Conservation (phyloP, 306 rosid genomes). For the Benincasa hispida region DNA sequence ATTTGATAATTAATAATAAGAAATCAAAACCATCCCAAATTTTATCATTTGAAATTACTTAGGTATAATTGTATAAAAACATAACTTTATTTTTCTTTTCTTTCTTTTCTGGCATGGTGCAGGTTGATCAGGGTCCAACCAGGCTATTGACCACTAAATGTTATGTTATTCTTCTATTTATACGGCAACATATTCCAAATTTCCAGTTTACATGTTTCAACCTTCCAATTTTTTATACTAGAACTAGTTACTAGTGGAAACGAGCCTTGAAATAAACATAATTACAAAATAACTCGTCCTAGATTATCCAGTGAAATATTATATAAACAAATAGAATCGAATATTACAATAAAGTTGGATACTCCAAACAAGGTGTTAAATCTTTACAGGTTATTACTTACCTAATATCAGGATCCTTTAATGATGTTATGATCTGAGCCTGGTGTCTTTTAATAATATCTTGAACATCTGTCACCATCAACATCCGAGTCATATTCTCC, state of each 20-base stretch:
- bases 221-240: neutral
- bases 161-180: neutral
- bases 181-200: neutral
- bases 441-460: constrained; percentile 97
- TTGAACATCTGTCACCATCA: constrained; percentile 98
- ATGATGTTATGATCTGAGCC: constrained; percentile 95
- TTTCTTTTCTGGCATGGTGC: neutral
- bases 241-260: neutral
- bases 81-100: neutral
- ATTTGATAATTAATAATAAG: neutral
- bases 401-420: constrained; percentile 99
- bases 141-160: neutral
- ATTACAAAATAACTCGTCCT: neutral
- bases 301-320: neutral
- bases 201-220: too few relatives aligned
- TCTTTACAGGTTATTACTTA: constrained; percentile 11
- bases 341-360: neutral
- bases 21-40: neutral
- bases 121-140: neutral
- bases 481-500: constrained; percentile 98
- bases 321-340: neutral
- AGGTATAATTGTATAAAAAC: too few relatives aligned
- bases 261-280: neutral
- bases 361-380: constrained; percentile 16
- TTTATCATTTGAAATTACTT: neutral